phyloP scores from a whole-genome alignment of 768 basidiomycete species.

The Termitomyces sp. region DNA sequence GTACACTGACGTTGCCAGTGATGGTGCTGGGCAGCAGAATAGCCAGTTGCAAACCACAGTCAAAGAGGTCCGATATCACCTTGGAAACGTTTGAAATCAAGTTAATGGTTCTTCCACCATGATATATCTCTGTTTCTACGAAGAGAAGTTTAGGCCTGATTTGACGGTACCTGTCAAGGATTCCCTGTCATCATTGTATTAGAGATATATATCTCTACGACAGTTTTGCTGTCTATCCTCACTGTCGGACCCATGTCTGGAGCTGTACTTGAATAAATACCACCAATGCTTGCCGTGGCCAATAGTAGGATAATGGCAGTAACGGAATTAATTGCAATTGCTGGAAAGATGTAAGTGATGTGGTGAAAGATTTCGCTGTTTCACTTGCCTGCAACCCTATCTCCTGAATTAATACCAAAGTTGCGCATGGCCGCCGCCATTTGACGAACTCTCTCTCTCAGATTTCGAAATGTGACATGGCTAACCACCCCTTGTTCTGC shows the following conservation, averaged over 20 bases:
- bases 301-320: conserved; percentile 52
- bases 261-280: conserved; percentile 60
- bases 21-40: conserved; percentile 54
- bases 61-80: conserved; percentile 40
- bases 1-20: conserved; percentile 30
- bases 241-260: conserved; percentile 67
- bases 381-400: conserved; percentile 55
- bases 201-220: neutral
- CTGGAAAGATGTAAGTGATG: conserved; percentile 26
- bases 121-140: conserved; percentile 55
- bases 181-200: conserved; percentile 16
- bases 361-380: neutral
- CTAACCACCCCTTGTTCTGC: conserved; percentile 43
- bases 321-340: conserved; percentile 57
- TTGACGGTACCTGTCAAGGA: conserved; percentile 54
- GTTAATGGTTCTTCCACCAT: conserved; percentile 51
- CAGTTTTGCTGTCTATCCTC: neutral
- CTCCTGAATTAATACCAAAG: conserved; percentile 50
- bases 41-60: conserved; percentile 39
- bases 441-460: conserved; percentile 44
- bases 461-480: conserved; percentile 45
- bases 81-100: conserved; percentile 46
- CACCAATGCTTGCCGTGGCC: conserved; percentile 61
- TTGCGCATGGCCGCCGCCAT: conserved; percentile 53
- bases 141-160: conserved; percentile 66